phyloP scores from a whole-genome alignment of 352 stramenopile species.

The Globisporangium orthogonon region DNA sequence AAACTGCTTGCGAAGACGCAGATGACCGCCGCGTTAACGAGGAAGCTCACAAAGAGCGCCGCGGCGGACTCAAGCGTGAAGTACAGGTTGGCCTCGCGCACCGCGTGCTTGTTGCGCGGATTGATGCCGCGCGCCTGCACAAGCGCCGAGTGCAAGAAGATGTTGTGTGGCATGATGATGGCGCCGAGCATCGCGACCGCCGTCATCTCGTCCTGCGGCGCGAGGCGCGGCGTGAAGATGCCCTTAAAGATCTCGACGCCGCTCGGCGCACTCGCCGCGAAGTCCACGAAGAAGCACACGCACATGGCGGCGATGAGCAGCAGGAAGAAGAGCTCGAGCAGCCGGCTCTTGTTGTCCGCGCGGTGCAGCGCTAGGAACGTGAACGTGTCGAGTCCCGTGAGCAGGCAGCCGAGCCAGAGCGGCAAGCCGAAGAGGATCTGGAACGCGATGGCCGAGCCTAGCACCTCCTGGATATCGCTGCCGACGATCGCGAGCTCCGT shows the following conservation, averaged over 20 bases:
- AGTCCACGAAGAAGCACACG: slow-evolving; percentile 91
- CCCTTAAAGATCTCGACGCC: slow-evolving; percentile 30
- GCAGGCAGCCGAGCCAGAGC: slow-evolving; percentile 87
- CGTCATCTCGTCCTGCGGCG: slow-evolving; percentile 73
- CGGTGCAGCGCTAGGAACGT: slow-evolving; percentile 91
- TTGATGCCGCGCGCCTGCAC: slow-evolving; percentile 62
- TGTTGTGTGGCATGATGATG: slow-evolving; percentile 94
- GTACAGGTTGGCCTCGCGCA: slow-evolving; percentile 89
- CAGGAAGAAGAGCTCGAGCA: slow-evolving; percentile 92
- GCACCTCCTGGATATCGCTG: slow-evolving; percentile 90
- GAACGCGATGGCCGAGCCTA: slow-evolving; percentile 90
- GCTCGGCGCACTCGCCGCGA: slow-evolving; percentile 43
- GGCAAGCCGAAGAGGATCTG: slow-evolving; percentile 87
- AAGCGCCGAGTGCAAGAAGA: slow-evolving; percentile 89
- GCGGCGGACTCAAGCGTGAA: slow-evolving; percentile 91
- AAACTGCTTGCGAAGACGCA: slow-evolving; percentile 93
- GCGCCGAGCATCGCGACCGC: slow-evolving; percentile 91
- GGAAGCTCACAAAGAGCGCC: slow-evolving; percentile 91
- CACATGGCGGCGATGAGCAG: slow-evolving; percentile 92
- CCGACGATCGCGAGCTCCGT: slow-evolving; percentile 90
- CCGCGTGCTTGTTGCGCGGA: slow-evolving; percentile 45
- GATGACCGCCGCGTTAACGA: slow-evolving; percentile 93
- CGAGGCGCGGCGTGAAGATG: slow-evolving; percentile 21
- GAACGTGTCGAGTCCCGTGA: slow-evolving; percentile 89
- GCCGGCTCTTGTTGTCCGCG: slow-evolving; percentile 79